Conservation (phyloP, 2,329 filamentous ascomycete species). For the Colletotrichum cuscutae region DNA sequence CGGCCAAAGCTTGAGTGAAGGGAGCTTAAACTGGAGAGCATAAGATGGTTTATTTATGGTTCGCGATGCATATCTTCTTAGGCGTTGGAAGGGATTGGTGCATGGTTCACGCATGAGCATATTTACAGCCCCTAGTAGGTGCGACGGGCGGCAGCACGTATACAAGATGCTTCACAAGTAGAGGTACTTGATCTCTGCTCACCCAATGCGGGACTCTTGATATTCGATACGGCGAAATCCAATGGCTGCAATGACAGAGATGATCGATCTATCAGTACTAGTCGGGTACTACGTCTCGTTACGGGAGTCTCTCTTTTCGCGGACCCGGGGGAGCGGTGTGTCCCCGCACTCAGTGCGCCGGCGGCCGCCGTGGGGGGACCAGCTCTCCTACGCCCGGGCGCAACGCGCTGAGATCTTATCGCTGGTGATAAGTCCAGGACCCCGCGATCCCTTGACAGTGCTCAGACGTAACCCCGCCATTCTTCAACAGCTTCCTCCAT, state of each 20-base stretch:
- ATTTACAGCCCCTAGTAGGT: not conserved
- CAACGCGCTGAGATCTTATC: constrained; percentile 13
- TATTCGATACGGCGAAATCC: not conserved
- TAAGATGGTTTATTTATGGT: not conserved
- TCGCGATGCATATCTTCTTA: not conserved
- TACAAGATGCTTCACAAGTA: not conserved
- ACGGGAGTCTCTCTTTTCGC: not conserved
- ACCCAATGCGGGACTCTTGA: not conserved
- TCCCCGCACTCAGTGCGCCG: constrained; percentile 25
- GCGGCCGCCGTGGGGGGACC: constrained; percentile 22
- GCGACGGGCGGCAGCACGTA: not conserved
- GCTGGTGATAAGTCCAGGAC: constrained; percentile 16
- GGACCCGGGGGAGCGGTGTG: not conserved
- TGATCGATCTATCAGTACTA: not conserved
- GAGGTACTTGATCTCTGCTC: not conserved
- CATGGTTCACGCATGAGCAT: not conserved
- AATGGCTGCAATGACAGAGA: not conserved
- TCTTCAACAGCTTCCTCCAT: not conserved
- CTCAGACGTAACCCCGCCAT: constrained; percentile 19
- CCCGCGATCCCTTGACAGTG: constrained; percentile 23
- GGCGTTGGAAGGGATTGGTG: constrained; percentile 15
- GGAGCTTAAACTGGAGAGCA: not conserved
- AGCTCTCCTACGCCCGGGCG: constrained; percentile 1
- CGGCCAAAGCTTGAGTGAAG: not conserved
- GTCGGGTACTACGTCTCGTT: not conserved